Percentiles rank a stretch among this genome's conserved stretches.
These are phyloP conservation scores for Agapanthus africanus DNA, from an alignment of 106 monocot species.

Conservation along the genomic window DNA sequence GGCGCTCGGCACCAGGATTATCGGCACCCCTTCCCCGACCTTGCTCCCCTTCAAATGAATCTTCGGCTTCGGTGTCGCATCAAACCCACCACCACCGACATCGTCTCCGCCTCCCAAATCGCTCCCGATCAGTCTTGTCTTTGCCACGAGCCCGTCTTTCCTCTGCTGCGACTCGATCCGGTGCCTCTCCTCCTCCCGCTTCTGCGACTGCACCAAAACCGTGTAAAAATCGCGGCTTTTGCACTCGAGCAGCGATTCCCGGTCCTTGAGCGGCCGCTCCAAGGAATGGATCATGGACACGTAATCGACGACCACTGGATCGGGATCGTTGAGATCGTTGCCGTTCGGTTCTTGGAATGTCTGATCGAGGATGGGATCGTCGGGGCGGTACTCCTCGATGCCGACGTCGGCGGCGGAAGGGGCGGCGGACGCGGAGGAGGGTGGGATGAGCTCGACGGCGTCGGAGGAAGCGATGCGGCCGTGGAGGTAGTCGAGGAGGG, in stretches of 20 bases:
- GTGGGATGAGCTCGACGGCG: conserved; percentile 30
- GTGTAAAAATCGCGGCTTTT: conserved; percentile 60
- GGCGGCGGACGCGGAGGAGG: neutral
- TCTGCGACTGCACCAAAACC: conserved; percentile 49
- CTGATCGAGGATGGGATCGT: conserved; percentile 9
- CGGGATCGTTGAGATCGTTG: neutral
- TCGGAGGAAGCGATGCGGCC: conserved; percentile 45
- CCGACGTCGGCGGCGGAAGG: neutral
- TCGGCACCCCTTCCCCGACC: conserved; percentile 84
- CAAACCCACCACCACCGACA: conserved; percentile 15
- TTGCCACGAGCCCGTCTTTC: conserved; percentile 77
- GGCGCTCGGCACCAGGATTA: conserved; percentile 96
- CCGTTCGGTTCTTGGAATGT: neutral
- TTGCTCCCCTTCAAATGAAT: conserved; percentile 50
- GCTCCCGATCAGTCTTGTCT: conserved; percentile 45
- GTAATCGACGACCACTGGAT: conserved; percentile 17
- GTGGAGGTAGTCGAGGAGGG: conserved; percentile 87
- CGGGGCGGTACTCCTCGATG: conserved; percentile 34
- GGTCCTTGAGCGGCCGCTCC: conserved; percentile 85
- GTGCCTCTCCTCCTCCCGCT: conserved; percentile 74
- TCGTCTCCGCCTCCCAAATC: conserved; percentile 24
- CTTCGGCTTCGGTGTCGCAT: conserved; percentile 41
- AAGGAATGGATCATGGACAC: conserved; percentile 50
- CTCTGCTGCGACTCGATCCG: conserved; percentile 63
- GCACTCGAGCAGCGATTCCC: conserved; percentile 72